A percentile compares a stretch with the other conserved stretches of the same genome.
Evolutionary conservation across 2,329 filamentous ascomycete species (phyloP).

Genomic region (Coleophoma eucalyptorum): DNA sequence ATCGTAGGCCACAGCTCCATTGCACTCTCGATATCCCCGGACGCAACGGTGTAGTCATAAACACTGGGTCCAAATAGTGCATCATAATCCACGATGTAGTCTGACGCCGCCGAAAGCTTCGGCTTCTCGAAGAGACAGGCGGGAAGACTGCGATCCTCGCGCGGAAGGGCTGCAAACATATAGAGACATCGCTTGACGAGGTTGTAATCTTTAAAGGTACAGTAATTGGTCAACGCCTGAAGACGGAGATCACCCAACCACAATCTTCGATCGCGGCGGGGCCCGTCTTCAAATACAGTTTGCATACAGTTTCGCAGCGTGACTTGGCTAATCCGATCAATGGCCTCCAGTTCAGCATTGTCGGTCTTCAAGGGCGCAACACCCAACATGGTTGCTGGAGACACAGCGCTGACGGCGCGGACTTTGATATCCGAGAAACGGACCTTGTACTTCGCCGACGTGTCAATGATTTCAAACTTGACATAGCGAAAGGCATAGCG

Average conservation of each 20-base stretch:
- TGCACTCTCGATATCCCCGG: slow-evolving; percentile 24
- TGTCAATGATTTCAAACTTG: slow-evolving; percentile 30
- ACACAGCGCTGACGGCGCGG: slow-evolving; percentile 25
- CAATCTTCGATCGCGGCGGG: slow-evolving; percentile 30
- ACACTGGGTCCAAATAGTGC: slow-evolving; percentile 29
- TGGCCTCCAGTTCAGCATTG: slow-evolving; percentile 18
- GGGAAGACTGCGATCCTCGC: slow-evolving; percentile 28
- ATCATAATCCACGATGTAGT: slow-evolving; percentile 34
- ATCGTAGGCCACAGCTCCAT: slow-evolving; percentile 28
- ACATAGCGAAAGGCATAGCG: slow-evolving; percentile 31
- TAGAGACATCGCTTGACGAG: slow-evolving; percentile 32
- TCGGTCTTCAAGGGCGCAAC: slow-evolving; percentile 7
- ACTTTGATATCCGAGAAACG: slow-evolving; percentile 24
- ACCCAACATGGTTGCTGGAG: slow-evolving; percentile 9
- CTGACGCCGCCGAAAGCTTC: slow-evolving; percentile 22
- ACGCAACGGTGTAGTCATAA: slow-evolving; percentile 28
- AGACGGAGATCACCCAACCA: slow-evolving; percentile 34
- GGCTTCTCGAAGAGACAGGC: slow-evolving; percentile 32
- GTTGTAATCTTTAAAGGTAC: slow-evolving; percentile 29
- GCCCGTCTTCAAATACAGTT: slow-evolving; percentile 34
- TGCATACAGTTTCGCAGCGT: slow-evolving; percentile 35
- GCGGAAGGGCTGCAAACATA: slow-evolving; percentile 29
- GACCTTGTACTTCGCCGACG: slow-evolving; percentile 30
- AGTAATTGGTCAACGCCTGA: slow-evolving; percentile 32
- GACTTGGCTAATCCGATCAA: slow-evolving; percentile 27